These are phyloP conservation scores for Fusarium devonianum DNA, from an alignment of 2,329 filamentous ascomycete genomes.

Conservation along the genomic window DNA sequence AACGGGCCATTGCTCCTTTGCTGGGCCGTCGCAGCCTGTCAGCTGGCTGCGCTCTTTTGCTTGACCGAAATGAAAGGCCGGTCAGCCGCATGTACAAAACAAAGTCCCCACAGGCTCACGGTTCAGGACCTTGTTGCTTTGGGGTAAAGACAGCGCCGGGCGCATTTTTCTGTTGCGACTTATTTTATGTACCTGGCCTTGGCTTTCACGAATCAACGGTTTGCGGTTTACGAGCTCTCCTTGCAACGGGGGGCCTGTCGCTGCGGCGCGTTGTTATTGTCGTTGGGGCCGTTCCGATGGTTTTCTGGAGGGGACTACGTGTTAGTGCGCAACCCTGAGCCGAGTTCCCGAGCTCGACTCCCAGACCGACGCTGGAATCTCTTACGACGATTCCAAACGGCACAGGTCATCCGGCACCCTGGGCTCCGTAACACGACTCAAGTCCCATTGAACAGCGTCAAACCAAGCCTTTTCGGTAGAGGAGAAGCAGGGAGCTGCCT, in stretches of 20 bases:
- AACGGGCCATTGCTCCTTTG: background rate
- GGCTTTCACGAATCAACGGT: background rate
- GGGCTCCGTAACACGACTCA: slow-evolving; percentile 20
- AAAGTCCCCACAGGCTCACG: background rate
- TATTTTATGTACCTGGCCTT: background rate
- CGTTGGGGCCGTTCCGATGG: slow-evolving; percentile 1
- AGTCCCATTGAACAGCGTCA: slow-evolving; percentile 16
- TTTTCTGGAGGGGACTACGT: slow-evolving; percentile 12
- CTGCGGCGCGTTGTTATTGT: background rate
- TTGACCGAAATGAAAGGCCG: slow-evolving; percentile 12
- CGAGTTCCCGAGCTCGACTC: slow-evolving; percentile 28
- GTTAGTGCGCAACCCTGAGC: slow-evolving; percentile 21
- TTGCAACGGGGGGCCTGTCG: too few species aligned
- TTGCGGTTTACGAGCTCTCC: background rate
- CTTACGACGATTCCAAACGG: slow-evolving; percentile 10
- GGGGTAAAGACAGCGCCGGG: background rate
- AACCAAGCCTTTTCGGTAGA: slow-evolving; percentile 21
- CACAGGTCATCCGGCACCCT: slow-evolving; percentile 21
- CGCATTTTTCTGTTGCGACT: background rate
- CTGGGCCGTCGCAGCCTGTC: background rate
- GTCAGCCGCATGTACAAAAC: background rate
- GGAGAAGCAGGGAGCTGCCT: slow-evolving; percentile 20
- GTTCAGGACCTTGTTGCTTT: too few species aligned
- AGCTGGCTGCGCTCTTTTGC: slow-evolving; percentile 5
- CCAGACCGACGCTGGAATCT: slow-evolving; percentile 14